Percentiles rank a stretch among this genome's conserved stretches.
These are phyloP conservation scores for Wickerhamiella allomyrinae DNA, from an alignment of 805 yeast genomes.

Conservation along the genomic window DNA sequence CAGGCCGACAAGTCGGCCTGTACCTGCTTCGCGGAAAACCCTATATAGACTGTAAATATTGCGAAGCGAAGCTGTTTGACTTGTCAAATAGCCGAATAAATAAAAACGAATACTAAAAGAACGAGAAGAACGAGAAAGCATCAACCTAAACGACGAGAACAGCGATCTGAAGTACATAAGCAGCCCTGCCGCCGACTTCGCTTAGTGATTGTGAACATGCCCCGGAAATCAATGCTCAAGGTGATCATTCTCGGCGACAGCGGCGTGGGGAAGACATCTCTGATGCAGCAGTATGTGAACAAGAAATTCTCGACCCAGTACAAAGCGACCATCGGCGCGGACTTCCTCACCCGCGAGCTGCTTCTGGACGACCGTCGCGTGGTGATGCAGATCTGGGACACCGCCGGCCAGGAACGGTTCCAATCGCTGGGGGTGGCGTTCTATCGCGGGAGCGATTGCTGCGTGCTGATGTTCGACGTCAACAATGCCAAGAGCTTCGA, in stretches of 20 bases:
- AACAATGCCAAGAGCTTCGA: conserved; percentile 90
- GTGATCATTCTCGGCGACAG: conserved; percentile 93
- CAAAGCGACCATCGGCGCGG: conserved; percentile 97
- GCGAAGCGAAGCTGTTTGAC: no score
- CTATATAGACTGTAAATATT: no score
- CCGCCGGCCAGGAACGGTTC: conserved; percentile 97
- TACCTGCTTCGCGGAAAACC: no score
- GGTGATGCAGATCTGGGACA: conserved; percentile 82
- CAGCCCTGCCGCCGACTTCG: neutral
- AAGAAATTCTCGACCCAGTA: conserved; percentile 90
- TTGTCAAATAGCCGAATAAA: no score
- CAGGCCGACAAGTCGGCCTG: no score
- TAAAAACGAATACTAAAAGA: no score
- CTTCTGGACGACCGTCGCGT: conserved; percentile 70
- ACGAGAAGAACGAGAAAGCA: no score
- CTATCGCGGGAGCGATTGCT: conserved; percentile 95
- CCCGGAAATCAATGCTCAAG: conserved; percentile 34
- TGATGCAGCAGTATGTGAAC: conserved; percentile 95
- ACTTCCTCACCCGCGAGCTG: conserved; percentile 84
- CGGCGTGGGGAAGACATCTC: conserved; percentile 93
- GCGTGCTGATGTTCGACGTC: conserved; percentile 90
- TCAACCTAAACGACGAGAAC: no score
- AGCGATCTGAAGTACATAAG: no score
- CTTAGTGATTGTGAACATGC: conserved; percentile 10
- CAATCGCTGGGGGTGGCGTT: conserved; percentile 94